Evolutionary conservation across 2,329 filamentous ascomycete genomes (phyloP), one percentile per base, ranked within the genome.

Genomic region (Metarhizium anisopliae): DNA sequence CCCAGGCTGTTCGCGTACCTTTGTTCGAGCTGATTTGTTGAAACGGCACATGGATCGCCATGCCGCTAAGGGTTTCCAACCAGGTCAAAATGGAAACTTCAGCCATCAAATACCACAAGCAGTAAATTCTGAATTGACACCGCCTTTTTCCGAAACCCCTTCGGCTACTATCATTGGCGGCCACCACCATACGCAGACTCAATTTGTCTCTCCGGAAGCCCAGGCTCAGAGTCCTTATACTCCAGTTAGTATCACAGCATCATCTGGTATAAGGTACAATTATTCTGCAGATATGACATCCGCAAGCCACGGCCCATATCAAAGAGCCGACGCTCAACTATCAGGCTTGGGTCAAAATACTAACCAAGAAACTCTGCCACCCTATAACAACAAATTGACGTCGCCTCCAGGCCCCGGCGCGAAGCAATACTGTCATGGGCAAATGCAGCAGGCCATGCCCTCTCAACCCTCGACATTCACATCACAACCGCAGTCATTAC

Each of bases 11-110:
- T 84, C 86, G 58, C 87, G 93, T 53, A 86, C 89, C 36, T 99
- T 97, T 73, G 93, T 97, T 56, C 85, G 94, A 60, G 90, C 95
- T 62, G 94, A 99, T 70, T 78, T 99, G 57, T 91, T 94, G 67
- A 87, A 94, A 66, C 85, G 89, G 47, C 89, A 94, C 71, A 82
- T 85, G 67, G 89, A 93, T 68, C 83, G 89, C 47, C 89, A 93
- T 70, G 89, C 85, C 13, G 88, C 87, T 53, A 87, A 89, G 66
- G 88, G 87, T 52, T 90, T 88, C 18, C 85, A 89, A 59, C 73
- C 91, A 55, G 86, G 86, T 67, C 84, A 87, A 70, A 42, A 4
- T 18, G 6, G 29, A 25, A 7, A 6, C 8, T 18, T 8, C 10
- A 11, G 32, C n/a, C 1, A 4, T 16, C 10, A 16, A 38, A 20